These are phyloP conservation scores for Diplodia sapinea DNA, from an alignment of 2,329 filamentous ascomycete genomes.

Conservation along the genomic window DNA sequence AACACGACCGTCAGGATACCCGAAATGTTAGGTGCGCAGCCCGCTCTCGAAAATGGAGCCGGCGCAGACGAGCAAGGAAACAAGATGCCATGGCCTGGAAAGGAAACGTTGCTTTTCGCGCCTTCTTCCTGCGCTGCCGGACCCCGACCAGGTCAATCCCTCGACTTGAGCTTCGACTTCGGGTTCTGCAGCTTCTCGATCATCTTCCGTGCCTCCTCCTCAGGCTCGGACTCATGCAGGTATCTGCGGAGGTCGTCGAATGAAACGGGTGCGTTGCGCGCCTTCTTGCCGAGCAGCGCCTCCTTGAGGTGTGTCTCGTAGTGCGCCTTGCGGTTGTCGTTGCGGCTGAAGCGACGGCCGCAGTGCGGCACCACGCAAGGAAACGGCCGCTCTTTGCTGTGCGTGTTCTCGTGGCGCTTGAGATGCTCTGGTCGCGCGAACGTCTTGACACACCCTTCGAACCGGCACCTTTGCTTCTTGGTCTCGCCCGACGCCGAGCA, in stretches of 20 bases:
- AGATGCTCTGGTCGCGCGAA: slow-evolving; percentile 44
- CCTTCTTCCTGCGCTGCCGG: neutral
- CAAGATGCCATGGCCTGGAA: neutral
- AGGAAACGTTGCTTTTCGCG: slow-evolving; percentile 3
- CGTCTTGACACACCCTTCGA: slow-evolving; percentile 27
- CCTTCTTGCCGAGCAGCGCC: slow-evolving; percentile 40
- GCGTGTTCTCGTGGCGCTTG: slow-evolving; percentile 41
- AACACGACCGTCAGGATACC: slow-evolving; percentile 23
- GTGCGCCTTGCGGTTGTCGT: slow-evolving; percentile 47
- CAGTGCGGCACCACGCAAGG: slow-evolving; percentile 38
- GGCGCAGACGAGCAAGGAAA: neutral
- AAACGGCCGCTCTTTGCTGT: slow-evolving; percentile 36
- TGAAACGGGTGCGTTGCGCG: slow-evolving; percentile 36
- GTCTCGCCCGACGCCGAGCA: slow-evolving; percentile 23
- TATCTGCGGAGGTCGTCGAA: slow-evolving; percentile 37
- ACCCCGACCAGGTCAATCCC: neutral
- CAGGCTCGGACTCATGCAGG: slow-evolving; percentile 14
- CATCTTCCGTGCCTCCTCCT: slow-evolving; percentile 40
- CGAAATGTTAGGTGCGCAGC: slow-evolving; percentile 19
- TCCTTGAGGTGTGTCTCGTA: slow-evolving; percentile 41
- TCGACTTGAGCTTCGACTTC: slow-evolving; percentile 28
- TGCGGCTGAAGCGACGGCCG: slow-evolving; percentile 40
- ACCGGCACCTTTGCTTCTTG: slow-evolving; percentile 33
- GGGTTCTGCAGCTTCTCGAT: slow-evolving; percentile 40
- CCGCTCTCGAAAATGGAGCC: neutral